Evolutionary conservation across 345 rosid species (phyloP).

Genomic region (Brassica juncea): DNA sequence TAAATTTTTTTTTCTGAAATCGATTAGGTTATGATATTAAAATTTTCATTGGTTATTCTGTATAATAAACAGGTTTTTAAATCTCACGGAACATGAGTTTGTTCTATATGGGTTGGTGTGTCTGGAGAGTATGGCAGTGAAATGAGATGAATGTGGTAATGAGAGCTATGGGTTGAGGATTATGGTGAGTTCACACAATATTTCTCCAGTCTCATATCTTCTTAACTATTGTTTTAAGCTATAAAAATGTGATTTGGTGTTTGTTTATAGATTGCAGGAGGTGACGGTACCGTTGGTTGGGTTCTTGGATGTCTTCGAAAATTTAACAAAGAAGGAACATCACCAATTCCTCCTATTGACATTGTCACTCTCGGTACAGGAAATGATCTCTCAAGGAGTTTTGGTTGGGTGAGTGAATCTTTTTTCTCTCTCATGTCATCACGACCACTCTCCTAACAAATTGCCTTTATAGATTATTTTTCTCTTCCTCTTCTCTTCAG

Average conservation of each 20-base stretch:
- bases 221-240: neutral
- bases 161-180: slow-evolving; percentile 45
- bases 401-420: slow-evolving; percentile 82
- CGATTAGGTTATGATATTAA: neutral
- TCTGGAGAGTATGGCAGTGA: slow-evolving; percentile 63
- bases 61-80: slow-evolving; percentile 64
- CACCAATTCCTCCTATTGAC: slow-evolving; percentile 84
- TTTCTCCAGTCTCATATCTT: neutral
- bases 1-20: neutral
- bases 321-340: slow-evolving; percentile 53
- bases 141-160: slow-evolving; percentile 69
- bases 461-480: no score
- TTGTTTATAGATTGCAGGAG: slow-evolving; percentile 85
- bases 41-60: neutral
- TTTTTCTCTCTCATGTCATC: neutral
- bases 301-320: slow-evolving; percentile 81
- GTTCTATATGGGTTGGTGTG: slow-evolving; percentile 70
- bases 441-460: no score
- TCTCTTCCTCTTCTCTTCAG: no score
- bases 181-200: slow-evolving; percentile 51
- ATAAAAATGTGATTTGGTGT: slow-evolving; percentile 6
- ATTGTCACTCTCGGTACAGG: slow-evolving; percentile 94
- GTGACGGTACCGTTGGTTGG: slow-evolving; percentile 98
- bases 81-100: slow-evolving; percentile 65
- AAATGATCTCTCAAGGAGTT: slow-evolving; percentile 90